These are phyloP conservation scores for Paramecium octaurelia DNA, from an alignment of 73 alveolate species.

Conservation along the genomic window DNA sequence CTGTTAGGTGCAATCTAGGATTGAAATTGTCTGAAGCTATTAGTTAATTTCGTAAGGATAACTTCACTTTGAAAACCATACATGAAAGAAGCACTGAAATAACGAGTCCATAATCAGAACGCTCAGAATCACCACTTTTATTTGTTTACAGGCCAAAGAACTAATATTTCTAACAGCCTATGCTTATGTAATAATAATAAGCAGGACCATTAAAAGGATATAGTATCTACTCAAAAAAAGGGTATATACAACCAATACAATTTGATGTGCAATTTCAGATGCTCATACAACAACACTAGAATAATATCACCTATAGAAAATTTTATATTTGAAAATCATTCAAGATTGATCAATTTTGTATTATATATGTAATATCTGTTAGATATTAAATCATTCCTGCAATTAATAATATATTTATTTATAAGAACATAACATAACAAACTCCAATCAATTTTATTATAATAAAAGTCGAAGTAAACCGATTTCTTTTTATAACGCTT, in stretches of 20 bases:
- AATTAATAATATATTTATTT: too few relatives aligned
- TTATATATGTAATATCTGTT: neutral
- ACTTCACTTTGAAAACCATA: neutral
- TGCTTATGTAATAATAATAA: neutral
- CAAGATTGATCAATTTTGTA: neutral
- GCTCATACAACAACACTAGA: neutral
- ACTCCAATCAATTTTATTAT: neutral
- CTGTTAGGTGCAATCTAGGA: neutral
- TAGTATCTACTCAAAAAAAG: neutral
- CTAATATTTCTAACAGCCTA: neutral
- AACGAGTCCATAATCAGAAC: neutral
- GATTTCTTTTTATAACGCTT: neutral
- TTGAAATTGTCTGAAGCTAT: neutral
- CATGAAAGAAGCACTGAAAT: constrained; percentile 15
- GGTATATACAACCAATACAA: neutral
- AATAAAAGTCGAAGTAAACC: neutral
- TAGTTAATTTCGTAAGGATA: neutral
- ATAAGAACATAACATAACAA: neutral
- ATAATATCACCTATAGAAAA: neutral
- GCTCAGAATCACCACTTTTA: neutral
- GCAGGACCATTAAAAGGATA: neutral
- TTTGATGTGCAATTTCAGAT: neutral
- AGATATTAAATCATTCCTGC: neutral
- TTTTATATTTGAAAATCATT: neutral
- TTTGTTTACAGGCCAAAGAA: neutral